Percentiles rank a stretch among this genome's conserved stretches.
Conservation (phyloP, 768 basidiomycete genomes). For the Cystofilobasidium macerans region DNA sequence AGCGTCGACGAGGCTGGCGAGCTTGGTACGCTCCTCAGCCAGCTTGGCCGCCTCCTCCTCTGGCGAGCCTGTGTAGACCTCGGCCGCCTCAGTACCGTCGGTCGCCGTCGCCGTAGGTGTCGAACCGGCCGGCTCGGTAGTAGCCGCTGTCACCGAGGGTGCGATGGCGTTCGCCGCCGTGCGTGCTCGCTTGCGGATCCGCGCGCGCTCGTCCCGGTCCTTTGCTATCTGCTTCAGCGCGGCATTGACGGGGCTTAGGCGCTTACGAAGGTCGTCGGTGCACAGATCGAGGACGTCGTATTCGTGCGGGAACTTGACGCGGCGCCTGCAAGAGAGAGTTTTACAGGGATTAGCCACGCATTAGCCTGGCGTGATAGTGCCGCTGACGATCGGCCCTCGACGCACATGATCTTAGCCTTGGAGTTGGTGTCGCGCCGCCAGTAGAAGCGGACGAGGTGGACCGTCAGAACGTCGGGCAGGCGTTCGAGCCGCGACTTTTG, state of each 20-base stretch:
- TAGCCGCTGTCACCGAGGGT: background rate
- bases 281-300: constrained; percentile 26
- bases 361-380: background rate
- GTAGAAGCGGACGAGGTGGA: constrained; percentile 93
- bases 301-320: constrained; percentile 78
- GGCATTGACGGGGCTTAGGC: constrained; percentile 58
- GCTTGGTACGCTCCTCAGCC: constrained; percentile 52
- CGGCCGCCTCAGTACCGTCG: background rate
- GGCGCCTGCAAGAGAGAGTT: constrained; percentile 38
- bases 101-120: background rate
- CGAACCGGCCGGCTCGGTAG: background rate
- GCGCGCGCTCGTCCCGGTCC: constrained; percentile 69
- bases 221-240: constrained; percentile 70
- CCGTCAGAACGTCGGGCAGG: constrained; percentile 58
- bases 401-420: constrained; percentile 87
- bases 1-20: constrained; percentile 54
- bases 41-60: constrained; percentile 41
- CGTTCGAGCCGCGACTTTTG: constrained; percentile 70
- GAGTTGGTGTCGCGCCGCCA: constrained; percentile 74
- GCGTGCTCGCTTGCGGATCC: constrained; percentile 60
- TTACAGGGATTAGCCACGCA: background rate
- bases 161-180: background rate
- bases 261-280: constrained; percentile 64
- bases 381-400: background rate
- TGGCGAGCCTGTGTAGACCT: constrained; percentile 24